A percentile compares a stretch with the other conserved stretches of the same genome.
phyloP scores from a whole-genome alignment of 2,329 filamentous ascomycete genomes.

The Trichoderma sp. region DNA sequence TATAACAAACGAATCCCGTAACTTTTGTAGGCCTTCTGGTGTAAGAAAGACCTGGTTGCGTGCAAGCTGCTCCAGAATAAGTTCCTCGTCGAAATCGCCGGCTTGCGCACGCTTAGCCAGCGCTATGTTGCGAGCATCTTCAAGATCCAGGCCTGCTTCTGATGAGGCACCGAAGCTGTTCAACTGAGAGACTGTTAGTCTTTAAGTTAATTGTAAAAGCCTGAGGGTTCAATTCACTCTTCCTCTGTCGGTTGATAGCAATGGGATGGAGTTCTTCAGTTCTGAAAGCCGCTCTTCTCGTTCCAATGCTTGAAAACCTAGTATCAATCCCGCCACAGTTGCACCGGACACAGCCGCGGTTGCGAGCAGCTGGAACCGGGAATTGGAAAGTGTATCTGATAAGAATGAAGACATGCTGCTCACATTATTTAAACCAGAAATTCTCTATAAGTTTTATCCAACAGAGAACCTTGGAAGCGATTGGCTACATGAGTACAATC shows the following conservation, averaged over 20 bases:
- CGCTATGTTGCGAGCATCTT: conserved; percentile 60
- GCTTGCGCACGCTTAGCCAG: conserved; percentile 61
- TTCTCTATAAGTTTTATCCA: neutral
- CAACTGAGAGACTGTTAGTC: conserved; percentile 45
- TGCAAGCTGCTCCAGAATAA: conserved; percentile 92
- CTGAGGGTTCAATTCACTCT: conserved; percentile 26
- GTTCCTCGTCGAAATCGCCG: conserved; percentile 70
- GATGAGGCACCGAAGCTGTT: conserved; percentile 61
- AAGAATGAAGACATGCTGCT: conserved; percentile 47
- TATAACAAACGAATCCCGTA: conserved; percentile 81
- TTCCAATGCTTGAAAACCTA: conserved; percentile 63
- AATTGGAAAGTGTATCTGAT: conserved; percentile 46
- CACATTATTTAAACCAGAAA: conserved; percentile 20
- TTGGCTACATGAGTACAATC: neutral
- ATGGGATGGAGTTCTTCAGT: conserved; percentile 62
- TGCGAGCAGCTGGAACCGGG: conserved; percentile 63
- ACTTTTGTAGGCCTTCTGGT: conserved; percentile 74
- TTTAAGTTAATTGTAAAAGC: neutral
- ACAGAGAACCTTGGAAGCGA: neutral
- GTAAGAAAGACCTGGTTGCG: conserved; percentile 90
- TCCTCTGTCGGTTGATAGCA: conserved; percentile 26
- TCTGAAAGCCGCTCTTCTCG: conserved; percentile 55
- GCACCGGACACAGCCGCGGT: conserved; percentile 69
- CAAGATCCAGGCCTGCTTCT: conserved; percentile 51
- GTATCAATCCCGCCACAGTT: conserved; percentile 59